Evolutionary conservation across 164 flowering plant species (phyloP), one percentile per base, ranked within the genome.

Genomic region (Aristolochia contorta): DNA sequence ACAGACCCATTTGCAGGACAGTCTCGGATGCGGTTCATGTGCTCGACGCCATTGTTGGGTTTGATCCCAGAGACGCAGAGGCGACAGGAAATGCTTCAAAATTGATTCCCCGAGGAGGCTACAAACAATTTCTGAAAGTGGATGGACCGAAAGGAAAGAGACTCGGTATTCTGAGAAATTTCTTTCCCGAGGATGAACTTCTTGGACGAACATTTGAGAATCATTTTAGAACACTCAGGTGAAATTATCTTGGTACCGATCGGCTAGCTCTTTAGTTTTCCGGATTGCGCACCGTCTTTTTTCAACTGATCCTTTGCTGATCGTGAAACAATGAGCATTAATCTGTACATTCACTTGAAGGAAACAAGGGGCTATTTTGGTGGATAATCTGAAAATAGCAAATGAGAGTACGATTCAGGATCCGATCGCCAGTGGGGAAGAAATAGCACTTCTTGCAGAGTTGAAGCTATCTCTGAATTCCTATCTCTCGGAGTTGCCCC

Each of bases 1-100:
- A 27, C 76, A 81, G 89, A 64, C 83, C 93, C 1, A 75, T 84
- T 1, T 68, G 85, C 69, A 80, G 85, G 78, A 84, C 87, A 13
- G 95, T 87, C 4, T 47, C 82, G 1, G 91, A 87, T 74, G 89
- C 89, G 0, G 87, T 77, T 52, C 61, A 74, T 62, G 81, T 82
- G 12, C 79, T 87, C 0, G 87, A 87, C 54, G 79, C 68, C 37
- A 83, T 87, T 30, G 86, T 69, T 22, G 91, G 91, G 3, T 69
- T 61, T 45, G 96, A 85, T 69, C 27, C 59, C 1, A 61, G 62
- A 0, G 91, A 87, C 55, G 45, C 60, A 0, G 49, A 51, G n/a
- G 85, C 82, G 20, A 88, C 91, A 0, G 54, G 10, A 30, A 59
- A 60, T 47, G 82, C 82, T 18, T 43, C 75, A 1, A 72, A 75